These are phyloP conservation scores for Neopestalotiopsis sp. DNA, from an alignment of 2,329 filamentous ascomycete genomes.

Conservation along the genomic window DNA sequence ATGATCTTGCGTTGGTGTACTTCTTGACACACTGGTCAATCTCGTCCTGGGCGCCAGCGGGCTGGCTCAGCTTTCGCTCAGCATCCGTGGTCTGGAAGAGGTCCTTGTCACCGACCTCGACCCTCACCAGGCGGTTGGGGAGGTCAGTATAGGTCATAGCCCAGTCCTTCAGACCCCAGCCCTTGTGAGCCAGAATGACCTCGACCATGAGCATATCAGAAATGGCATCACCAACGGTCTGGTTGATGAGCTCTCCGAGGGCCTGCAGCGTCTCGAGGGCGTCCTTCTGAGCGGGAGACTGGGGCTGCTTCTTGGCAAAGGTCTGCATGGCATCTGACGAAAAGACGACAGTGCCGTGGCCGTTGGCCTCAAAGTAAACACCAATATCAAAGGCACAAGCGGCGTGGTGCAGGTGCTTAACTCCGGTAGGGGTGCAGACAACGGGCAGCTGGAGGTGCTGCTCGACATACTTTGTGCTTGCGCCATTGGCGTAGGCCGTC, in stretches of 20 bases:
- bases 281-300: conserved; percentile 90
- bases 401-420: conserved; percentile 98
- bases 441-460: conserved; percentile 88
- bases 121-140: conserved; percentile 92
- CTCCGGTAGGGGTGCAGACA: conserved; percentile 91
- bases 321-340: conserved; percentile 80
- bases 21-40: conserved; percentile 90
- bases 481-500: conserved; percentile 96
- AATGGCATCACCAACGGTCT: conserved; percentile 94
- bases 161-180: conserved; percentile 91
- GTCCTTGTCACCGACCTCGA: conserved; percentile 87
- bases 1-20: conserved; percentile 87
- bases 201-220: conserved; percentile 97
- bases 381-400: conserved; percentile 93
- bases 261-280: conserved; percentile 85
- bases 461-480: conserved; percentile 89
- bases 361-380: conserved; percentile 98
- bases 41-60: conserved; percentile 78
- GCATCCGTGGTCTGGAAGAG: conserved; percentile 92
- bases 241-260: conserved; percentile 92
- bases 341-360: conserved; percentile 96
- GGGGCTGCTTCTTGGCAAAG: conserved; percentile 80
- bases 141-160: conserved; percentile 90
- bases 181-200: conserved; percentile 93
- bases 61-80: conserved; percentile 84